These are phyloP conservation scores for Trichoderma asperellum DNA, from an alignment of 2,329 filamentous ascomycete genomes.

Conservation along the genomic window DNA sequence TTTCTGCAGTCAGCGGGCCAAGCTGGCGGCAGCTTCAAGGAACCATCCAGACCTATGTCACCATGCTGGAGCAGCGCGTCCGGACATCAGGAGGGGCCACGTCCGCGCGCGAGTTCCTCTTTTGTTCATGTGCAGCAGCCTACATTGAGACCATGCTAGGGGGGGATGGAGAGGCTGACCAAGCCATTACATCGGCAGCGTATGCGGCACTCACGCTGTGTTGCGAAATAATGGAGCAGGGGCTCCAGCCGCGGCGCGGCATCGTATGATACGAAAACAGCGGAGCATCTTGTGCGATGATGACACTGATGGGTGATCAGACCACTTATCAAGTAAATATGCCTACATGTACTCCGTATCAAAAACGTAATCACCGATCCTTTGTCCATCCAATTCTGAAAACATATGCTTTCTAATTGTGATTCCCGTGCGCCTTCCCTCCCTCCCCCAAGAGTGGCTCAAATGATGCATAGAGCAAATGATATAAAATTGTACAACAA, in stretches of 20 bases:
- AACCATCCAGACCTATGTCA: not conserved
- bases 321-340: not conserved
- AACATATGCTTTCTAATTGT: not conserved
- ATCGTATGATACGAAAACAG: not conserved
- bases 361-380: not conserved
- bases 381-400: not conserved
- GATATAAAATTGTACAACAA: not conserved
- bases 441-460: not conserved
- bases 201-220: constrained; percentile 9
- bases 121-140: constrained; percentile 1
- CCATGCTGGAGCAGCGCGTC: not conserved
- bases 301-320: not conserved
- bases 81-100: not conserved
- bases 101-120: constrained; percentile 8
- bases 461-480: too few relatives aligned
- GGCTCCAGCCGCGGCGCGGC: not conserved
- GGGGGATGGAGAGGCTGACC: not conserved
- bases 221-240: constrained; percentile 4
- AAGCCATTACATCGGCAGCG: not conserved
- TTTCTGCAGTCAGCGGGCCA: not conserved
- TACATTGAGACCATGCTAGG: constrained; percentile 5
- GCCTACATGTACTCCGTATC: not conserved
- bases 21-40: constrained; percentile 1
- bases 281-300: not conserved
- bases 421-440: not conserved